Evolutionary conservation across 1,284 basidiomycete genomes (phyloP), one percentile per base, ranked within the genome.

Genomic region (Ceratorhiza oryzae-sativae): DNA sequence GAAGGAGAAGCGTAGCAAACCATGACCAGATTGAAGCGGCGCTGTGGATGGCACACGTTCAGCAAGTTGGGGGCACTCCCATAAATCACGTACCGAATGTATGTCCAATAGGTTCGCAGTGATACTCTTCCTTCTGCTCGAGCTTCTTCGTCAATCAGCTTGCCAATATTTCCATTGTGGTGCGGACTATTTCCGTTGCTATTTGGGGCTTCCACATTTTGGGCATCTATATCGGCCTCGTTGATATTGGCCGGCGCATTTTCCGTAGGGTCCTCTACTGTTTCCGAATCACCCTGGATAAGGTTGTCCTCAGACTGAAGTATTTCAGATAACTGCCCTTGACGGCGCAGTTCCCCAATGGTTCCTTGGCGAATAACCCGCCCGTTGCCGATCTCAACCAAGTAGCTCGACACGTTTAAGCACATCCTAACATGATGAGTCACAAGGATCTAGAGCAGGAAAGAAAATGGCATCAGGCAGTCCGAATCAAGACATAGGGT

Each of bases 341-440:
- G 79, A 23, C 83, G 80, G 42, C 83, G 82, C n/a, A 92, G 81
- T 45, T 88, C 86, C 36, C 84, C 80, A 18, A 88, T 84, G 0
- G 84, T 77, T 77, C 91, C 84, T 82, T 84, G 85, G 34, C 84
- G 83, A n/a, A 87, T 77, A 25, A 92, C 80, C 1, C 80, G 80
- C 0, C 92, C 92, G 51, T 85, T 83, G 0, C 85, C 82, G 5
- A 93, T 82, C 75, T 91, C 89, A 23, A 93, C 82, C 0, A 92
- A 80, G 77, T 90, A 89, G 39, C 87, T 83, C 0, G 90, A 86
- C 13, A 84, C 79, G 1, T 89, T 86, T 0, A 90, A 80, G 74
- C 91, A 90, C 1, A 93, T 82, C 59, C 85, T 87, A 74, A 95
- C 88, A 76, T 95, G 93, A 79, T 97, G 94, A 0, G 93, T 95